Evolutionary conservation across 345 rosid genomes (phyloP), one percentile per base, ranked within the genome.

Genomic region (Cardamine occulta): DNA sequence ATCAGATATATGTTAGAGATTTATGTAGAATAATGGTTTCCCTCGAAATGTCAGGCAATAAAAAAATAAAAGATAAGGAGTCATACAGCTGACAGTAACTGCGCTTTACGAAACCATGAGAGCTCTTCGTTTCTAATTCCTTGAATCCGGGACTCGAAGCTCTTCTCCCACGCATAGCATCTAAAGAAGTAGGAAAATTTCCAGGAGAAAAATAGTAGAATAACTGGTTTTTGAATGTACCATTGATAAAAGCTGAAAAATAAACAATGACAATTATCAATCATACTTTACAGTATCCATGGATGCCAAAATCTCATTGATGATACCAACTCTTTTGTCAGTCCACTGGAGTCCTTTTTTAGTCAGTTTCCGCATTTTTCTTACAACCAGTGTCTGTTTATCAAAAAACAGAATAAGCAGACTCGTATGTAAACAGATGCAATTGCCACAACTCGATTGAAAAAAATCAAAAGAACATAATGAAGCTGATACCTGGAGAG

Each of bases 231-330:
- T 7, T 7, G 68, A 45, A 14, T 70, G 62, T 66, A 24, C 49
- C 26, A 17, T 8, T 40, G 8, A 54, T n/a, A 78, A 73, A 75
- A 28, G n/a, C 34, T 49, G 23, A 66, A 70, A 76, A 12, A 15
- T 6, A 1, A 70, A 29, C 12, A 23, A 29, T 49, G 64, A 14
- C 29, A 28, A 61, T 54, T 59, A 72, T 71, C n/a, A 64, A 69
- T n/a, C 91, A 59, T 88, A 95, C 97, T 95, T 92, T 80, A 95
- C 91, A 17, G 92, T 88, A 66, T 92, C 97, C 97, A 95, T 95
- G 70, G 99, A 89, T 23, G 96, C 87, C 82, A 95, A 81, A 82
- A 95, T 87, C 84, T 92, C 99, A 76, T 92, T 95, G 80, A 83
- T 88, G 75, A 90, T 89, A 74, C 96, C 84, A 63, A 95, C 97